phyloP scores from a whole-genome alignment of 495 filamentous ascomycete species.

The Bacidia gigantensis region DNA sequence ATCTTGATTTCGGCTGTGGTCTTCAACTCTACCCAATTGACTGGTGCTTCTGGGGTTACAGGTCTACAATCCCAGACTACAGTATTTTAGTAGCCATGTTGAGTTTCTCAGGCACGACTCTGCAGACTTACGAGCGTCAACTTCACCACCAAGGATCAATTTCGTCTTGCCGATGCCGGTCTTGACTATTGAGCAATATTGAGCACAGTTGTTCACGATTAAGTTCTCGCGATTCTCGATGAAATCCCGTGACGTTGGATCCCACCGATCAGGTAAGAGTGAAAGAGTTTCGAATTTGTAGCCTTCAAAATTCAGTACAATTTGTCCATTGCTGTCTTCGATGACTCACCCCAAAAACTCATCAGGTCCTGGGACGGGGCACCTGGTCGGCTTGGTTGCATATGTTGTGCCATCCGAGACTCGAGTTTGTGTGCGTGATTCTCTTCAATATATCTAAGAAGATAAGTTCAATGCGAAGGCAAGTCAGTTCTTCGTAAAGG shows the following conservation, averaged over 20 bases:
- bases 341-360: slow-evolving; percentile 44
- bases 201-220: slow-evolving; percentile 71
- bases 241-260: slow-evolving; percentile 48
- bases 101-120: neutral
- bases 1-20: slow-evolving; percentile 58
- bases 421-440: slow-evolving; percentile 55
- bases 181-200: slow-evolving; percentile 86
- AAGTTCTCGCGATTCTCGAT: slow-evolving; percentile 63
- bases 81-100: neutral
- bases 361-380: slow-evolving; percentile 49
- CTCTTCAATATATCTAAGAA: slow-evolving; percentile 78
- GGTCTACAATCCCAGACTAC: slow-evolving; percentile 77
- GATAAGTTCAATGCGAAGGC: neutral
- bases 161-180: slow-evolving; percentile 64
- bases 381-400: slow-evolving; percentile 39
- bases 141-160: slow-evolving; percentile 81
- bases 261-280: slow-evolving; percentile 60
- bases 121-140: slow-evolving; percentile 59
- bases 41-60: slow-evolving; percentile 43
- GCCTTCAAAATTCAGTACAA: slow-evolving; percentile 35
- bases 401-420: slow-evolving; percentile 36
- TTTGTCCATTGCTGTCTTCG: neutral
- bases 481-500: neutral
- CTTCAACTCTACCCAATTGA: slow-evolving; percentile 92
- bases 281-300: slow-evolving; percentile 93